phyloP scores from a whole-genome alignment of 2,329 filamentous ascomycete genomes.

The Fusarium sacchari region DNA sequence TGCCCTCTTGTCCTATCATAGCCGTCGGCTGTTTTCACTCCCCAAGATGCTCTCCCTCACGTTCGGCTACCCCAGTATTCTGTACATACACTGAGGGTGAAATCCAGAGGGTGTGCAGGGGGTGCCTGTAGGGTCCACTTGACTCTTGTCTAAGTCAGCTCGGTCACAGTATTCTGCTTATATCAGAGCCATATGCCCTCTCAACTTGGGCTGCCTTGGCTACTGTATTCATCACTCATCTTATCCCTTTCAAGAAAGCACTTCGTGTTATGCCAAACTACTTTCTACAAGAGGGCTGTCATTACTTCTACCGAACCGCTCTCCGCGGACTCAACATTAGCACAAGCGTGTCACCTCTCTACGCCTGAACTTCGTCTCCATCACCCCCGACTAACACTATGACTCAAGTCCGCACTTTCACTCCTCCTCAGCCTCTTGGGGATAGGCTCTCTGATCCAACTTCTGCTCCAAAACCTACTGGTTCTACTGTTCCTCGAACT shows the following conservation, averaged over 20 bases:
- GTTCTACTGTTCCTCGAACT: conserved; percentile 53
- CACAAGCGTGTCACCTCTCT: conserved; percentile 80
- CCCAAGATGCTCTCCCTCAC: conserved; percentile 6
- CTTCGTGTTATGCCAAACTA: conserved; percentile 78
- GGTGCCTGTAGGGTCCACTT: conserved; percentile 42
- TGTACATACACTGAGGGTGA: neutral
- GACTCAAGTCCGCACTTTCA: conserved; percentile 54
- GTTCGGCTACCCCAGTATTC: conserved; percentile 15
- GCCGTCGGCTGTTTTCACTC: conserved; percentile 18
- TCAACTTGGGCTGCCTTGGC: conserved; percentile 5
- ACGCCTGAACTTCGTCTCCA: conserved; percentile 62
- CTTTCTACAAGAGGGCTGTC: conserved; percentile 87
- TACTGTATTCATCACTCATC: conserved; percentile 14
- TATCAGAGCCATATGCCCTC: conserved; percentile 41
- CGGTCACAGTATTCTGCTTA: conserved; percentile 42
- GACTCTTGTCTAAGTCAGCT: conserved; percentile 46
- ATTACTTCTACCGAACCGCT: conserved; percentile 93
- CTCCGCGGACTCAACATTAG: conserved; percentile 85
- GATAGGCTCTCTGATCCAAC: conserved; percentile 67
- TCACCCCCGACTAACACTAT: conserved; percentile 47
- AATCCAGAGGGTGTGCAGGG: conserved; percentile 37
- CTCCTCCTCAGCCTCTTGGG: conserved; percentile 76
- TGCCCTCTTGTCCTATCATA: conserved; percentile 28
- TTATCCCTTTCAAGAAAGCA: conserved; percentile 12
- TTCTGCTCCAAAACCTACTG: conserved; percentile 34